Conservation (phyloP, 257 asterid genomes). For the Primulina tabacum region DNA sequence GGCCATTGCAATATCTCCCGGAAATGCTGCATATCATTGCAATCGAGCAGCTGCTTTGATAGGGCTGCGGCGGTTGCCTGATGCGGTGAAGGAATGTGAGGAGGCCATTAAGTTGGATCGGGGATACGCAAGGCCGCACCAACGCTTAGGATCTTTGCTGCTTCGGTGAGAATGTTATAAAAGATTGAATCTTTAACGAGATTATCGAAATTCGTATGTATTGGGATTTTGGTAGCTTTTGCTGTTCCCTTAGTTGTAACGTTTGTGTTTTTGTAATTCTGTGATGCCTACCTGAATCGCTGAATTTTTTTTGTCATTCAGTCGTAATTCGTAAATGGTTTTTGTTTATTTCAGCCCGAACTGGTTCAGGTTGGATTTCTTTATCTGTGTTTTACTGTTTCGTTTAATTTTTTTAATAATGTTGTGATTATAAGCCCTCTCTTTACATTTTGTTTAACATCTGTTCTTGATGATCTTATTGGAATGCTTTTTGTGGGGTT, state of each 20-base stretch:
- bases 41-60: conserved; percentile 84
- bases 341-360: conserved; percentile 23
- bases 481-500: conserved; percentile 21
- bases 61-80: conserved; percentile 51
- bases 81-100: conserved; percentile 78
- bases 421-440: conserved; percentile 22
- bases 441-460: conserved; percentile 21
- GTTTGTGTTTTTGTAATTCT: neutral
- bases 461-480: conserved; percentile 24
- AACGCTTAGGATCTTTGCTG: conserved; percentile 75
- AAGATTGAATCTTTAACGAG: conserved; percentile 21
- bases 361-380: conserved; percentile 26
- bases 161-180: conserved; percentile 57
- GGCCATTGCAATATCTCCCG: conserved; percentile 65
- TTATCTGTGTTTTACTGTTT: conserved; percentile 20
- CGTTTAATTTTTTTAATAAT: conserved; percentile 25
- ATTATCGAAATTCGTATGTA: conserved; percentile 7
- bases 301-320: neutral
- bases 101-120: conserved; percentile 91
- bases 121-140: conserved; percentile 73
- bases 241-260: neutral
- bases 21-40: conserved; percentile 67
- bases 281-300: conserved; percentile 21
- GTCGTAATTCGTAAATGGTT: neutral
- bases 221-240: neutral